Evolutionary conservation across 2,329 filamentous ascomycete species (phyloP), one percentile per base, ranked within the genome.

Genomic region (Exophiala phaeomuriformis): DNA sequence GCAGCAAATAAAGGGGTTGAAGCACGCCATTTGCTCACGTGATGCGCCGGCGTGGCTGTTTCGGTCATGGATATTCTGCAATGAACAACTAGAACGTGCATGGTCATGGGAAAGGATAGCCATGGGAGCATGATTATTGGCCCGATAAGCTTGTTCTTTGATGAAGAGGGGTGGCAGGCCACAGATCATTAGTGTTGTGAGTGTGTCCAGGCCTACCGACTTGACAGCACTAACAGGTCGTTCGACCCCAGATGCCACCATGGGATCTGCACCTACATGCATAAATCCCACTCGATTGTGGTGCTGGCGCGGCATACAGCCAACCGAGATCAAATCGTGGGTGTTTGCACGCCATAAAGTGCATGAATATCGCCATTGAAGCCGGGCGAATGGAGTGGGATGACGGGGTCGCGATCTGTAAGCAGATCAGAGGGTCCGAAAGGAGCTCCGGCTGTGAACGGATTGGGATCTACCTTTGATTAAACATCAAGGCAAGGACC

Each of bases 11-110:
- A 47, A 46, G 43, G 44, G 33, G 39, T 51, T 37, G 4, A 49
- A 59, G 54, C 57, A 59, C 57, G 57, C 57, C 40, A 59, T 59
- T n/a, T 9, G 7, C 6, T 52, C 57, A 59, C 57, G 54, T 59
- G 57, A 54, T 47, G 8, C 28, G 12, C 30, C 12, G 8, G 33
- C 4, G n/a, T 2, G 10, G 10, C 19, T 41, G 9, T 5, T 41
- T 12, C 10, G 19, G 5, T 7, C 19, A 37, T 42, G 12, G 33
- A 42, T 40, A 7, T 42, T 12, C 2, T 43, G 3, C 3, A 32
- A 32, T 30, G 28, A 19, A 19, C 19, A 19, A 19, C 19, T 19
- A 19, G 19, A 19, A 19, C 19, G 42, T 10, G n/a, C 28, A 45
- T 28, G 41, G 28, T 12, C 10, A 8, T 7, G 19, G 19, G 19